A percentile compares a stretch with the other conserved stretches of the same genome.
phyloP scores from a whole-genome alignment of 2,329 filamentous ascomycete species.

The Chaetomiaceae sp. region DNA sequence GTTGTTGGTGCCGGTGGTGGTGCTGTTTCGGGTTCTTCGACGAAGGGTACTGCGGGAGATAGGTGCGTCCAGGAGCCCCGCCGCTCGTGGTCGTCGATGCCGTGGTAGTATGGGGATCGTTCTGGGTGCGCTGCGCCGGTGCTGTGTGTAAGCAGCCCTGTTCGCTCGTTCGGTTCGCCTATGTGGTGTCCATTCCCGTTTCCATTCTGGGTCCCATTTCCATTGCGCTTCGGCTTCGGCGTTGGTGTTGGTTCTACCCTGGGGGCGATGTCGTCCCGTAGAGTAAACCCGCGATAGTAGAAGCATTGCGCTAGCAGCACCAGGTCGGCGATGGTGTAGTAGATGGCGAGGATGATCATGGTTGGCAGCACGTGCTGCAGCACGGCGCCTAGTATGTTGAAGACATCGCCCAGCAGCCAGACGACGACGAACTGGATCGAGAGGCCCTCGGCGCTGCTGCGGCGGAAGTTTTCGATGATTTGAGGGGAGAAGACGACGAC shows the following conservation, averaged over 20 bases:
- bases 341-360: slow-evolving; percentile 82
- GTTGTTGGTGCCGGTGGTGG: slow-evolving; percentile 43
- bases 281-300: slow-evolving; percentile 86
- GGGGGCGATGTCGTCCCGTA: slow-evolving; percentile 48
- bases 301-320: slow-evolving; percentile 87
- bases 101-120: slow-evolving; percentile 42
- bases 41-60: slow-evolving; percentile 78
- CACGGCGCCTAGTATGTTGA: slow-evolving; percentile 91
- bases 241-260: not conserved
- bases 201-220: not conserved
- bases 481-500: slow-evolving; percentile 97
- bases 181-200: slow-evolving; percentile 23
- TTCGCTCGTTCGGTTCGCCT: slow-evolving; percentile 48
- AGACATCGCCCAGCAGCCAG: slow-evolving; percentile 92
- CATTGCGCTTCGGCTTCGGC: slow-evolving; percentile 12
- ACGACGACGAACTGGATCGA: slow-evolving; percentile 88
- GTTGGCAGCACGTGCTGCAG: slow-evolving; percentile 85
- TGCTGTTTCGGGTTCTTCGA: slow-evolving; percentile 43
- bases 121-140: slow-evolving; percentile 2
- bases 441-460: slow-evolving; percentile 78
- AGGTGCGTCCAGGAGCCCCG: slow-evolving; percentile 61
- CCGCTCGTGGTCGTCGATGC: slow-evolving; percentile 36
- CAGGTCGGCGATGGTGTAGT: slow-evolving; percentile 88
- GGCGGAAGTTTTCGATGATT: slow-evolving; percentile 90
- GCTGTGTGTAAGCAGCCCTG: slow-evolving; percentile 39